phyloP scores from a whole-genome alignment of 345 rosid species.

The Erucastrum elatum region DNA sequence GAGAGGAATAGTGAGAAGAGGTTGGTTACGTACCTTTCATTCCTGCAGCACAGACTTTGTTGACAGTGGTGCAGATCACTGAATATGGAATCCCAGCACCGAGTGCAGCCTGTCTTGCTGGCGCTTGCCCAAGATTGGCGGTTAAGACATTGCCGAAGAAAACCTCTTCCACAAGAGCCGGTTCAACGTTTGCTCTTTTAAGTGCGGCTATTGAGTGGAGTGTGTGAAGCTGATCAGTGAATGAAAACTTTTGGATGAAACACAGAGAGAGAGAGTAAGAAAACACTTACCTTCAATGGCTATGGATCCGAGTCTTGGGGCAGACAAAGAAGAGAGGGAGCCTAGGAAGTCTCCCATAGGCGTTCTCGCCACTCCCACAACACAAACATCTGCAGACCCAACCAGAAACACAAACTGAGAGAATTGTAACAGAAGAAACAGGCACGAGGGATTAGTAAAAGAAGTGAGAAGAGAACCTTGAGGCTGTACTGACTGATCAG shows the following conservation, averaged over 20 bases:
- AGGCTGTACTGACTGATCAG: slow-evolving; percentile 42
- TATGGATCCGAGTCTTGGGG: slow-evolving; percentile 82
- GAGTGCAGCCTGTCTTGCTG: slow-evolving; percentile 96
- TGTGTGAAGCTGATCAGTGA: slow-evolving; percentile 5
- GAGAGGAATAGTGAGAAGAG: not conserved
- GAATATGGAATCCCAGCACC: slow-evolving; percentile 93
- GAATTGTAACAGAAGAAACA: not conserved
- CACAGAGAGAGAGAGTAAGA: not conserved
- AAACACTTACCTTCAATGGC: slow-evolving; percentile 58
- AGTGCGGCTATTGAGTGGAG: slow-evolving; percentile 62
- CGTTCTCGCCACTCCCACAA: slow-evolving; percentile 92
- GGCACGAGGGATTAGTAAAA: not conserved
- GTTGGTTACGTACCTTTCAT: slow-evolving; percentile 65
- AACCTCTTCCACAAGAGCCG: slow-evolving; percentile 89
- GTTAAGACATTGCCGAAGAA: slow-evolving; percentile 91
- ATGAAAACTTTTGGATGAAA: not conserved
- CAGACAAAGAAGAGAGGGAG: slow-evolving; percentile 72
- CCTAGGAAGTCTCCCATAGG: slow-evolving; percentile 92
- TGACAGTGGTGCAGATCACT: slow-evolving; percentile 81
- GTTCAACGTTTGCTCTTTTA: slow-evolving; percentile 74
- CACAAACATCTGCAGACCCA: slow-evolving; percentile 70
- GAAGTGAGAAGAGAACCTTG: slow-evolving; percentile 47
- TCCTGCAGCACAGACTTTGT: slow-evolving; percentile 95
- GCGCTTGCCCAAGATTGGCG: slow-evolving; percentile 98
- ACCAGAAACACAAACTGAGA: not conserved